Percentiles rank a stretch among this genome's conserved stretches.
Evolutionary conservation across 257 asterid genomes (phyloP).

Genomic region (Capsicum chinense): DNA sequence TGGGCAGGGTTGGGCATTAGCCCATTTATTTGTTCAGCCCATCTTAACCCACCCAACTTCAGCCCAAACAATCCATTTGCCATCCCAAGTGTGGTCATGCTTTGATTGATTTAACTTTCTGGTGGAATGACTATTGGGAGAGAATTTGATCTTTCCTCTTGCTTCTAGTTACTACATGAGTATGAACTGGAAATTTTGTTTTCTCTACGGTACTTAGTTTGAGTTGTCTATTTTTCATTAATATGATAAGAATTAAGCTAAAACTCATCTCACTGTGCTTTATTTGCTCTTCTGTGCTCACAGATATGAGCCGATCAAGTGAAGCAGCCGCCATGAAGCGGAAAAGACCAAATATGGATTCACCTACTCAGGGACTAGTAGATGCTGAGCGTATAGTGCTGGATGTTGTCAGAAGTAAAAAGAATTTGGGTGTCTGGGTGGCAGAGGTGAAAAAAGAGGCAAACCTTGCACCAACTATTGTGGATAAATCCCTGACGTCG

Average conservation of each 20-base stretch:
- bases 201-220: neutral
- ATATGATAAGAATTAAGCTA: neutral
- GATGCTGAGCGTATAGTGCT: slow-evolving; percentile 54
- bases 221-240: neutral
- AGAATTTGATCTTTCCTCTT: neutral
- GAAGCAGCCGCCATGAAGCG: slow-evolving; percentile 43
- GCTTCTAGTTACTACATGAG: neutral
- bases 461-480: slow-evolving; percentile 34
- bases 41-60: too few species aligned
- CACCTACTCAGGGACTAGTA: slow-evolving; percentile 34
- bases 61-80: too few species aligned
- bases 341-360: slow-evolving; percentile 49
- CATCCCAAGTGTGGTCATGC: neutral
- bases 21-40: too few species aligned
- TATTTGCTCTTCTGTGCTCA: neutral
- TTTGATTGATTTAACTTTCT: neutral
- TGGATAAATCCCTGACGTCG: slow-evolving; percentile 47
- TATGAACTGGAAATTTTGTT: neutral
- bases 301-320: slow-evolving; percentile 41
- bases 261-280: neutral
- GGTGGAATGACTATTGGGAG: neutral
- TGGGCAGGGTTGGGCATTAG: too few species aligned
- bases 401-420: slow-evolving; percentile 43
- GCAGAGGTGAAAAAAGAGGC: slow-evolving; percentile 49
- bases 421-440: slow-evolving; percentile 46